Evolutionary conservation across 805 yeast species (phyloP), one percentile per base, ranked within the genome.

Genomic region (Komagataella mondaviorum): DNA sequence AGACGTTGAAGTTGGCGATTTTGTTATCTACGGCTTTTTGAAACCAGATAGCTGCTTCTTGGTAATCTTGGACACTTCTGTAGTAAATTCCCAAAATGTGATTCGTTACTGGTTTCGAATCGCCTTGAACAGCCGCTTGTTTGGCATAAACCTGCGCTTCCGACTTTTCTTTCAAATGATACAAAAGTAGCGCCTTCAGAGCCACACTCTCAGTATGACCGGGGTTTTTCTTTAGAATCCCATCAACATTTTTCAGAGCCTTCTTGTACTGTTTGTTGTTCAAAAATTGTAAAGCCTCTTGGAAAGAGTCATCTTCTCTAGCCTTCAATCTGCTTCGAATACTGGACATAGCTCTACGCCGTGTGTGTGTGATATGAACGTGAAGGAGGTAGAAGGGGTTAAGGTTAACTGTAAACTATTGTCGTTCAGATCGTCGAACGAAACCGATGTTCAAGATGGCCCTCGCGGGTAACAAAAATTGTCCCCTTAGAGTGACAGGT

Each of bases 181-280:
- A 72, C 55, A 83, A 68, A 52, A 80, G 70, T 51, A 95, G 72
- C 1, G 95, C 98, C 66, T 91, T 91, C 60, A 93, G 72, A 3
- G 96, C 88, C 51, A 86, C 68, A 2, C 95, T 80, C 60, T 88
- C 95, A 23, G 89, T 83, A 64, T 87, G 89, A 49, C 71, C 72
- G 14, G 88, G 74, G 60, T 81, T 80, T 60, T 86, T 88, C 71
- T 88, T 87, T 60, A 91, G 66, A 57, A 86, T 76, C 43, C 76
- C 70, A 50, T 93, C 97, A 46, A 88, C 76, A 24, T 81, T 62
- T 63, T 86, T 86, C 59, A 90, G 67, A 1, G 96, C 80, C 60
- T 91, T 89, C 63, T 87, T 87, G 71, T 90, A 90, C 65, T 88
- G 89, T 64, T 87, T 88, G 48, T 75, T 63, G 62, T 93, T 98